Evolutionary conservation across 2,329 filamentous ascomycete species (phyloP).

Genomic region (Orbilia blumenaviensis): DNA sequence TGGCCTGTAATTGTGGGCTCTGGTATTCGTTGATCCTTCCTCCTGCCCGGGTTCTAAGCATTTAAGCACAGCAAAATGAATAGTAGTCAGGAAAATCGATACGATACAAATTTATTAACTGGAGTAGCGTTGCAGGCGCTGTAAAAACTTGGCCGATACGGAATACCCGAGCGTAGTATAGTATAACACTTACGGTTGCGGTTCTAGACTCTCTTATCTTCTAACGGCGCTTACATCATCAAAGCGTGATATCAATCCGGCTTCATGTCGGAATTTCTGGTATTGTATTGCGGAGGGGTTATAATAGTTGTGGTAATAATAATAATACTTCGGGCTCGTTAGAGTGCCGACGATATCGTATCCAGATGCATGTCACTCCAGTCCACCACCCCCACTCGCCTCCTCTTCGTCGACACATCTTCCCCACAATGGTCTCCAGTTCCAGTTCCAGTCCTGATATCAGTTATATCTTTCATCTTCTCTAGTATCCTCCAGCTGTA

Average conservation of each 20-base stretch:
- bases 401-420: slow-evolving; percentile 5
- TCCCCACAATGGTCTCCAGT: background rate
- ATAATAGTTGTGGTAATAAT: background rate
- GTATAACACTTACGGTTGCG: no score
- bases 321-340: no score
- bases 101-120: no score
- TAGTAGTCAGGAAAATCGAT: no score
- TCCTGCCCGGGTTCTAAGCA: background rate
- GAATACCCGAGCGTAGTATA: background rate
- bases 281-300: slow-evolving; percentile 15
- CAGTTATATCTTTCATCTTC: slow-evolving; percentile 33
- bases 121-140: no score
- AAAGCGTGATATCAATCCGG: background rate
- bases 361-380: slow-evolving; percentile 51
- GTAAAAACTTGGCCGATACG: background rate
- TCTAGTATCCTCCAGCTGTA: slow-evolving; percentile 53
- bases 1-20: slow-evolving; percentile 10
- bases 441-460: background rate
- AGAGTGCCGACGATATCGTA: slow-evolving; percentile 37
- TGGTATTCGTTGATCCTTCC: slow-evolving; percentile 25
- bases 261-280: background rate
- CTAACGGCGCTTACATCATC: background rate
- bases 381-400: slow-evolving; percentile 24
- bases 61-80: no score
- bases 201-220: slow-evolving; percentile 11